Percentiles rank a stretch among this genome's conserved stretches.
phyloP scores from a whole-genome alignment of 495 filamentous ascomycete species.

The Rhypophila decipiens region DNA sequence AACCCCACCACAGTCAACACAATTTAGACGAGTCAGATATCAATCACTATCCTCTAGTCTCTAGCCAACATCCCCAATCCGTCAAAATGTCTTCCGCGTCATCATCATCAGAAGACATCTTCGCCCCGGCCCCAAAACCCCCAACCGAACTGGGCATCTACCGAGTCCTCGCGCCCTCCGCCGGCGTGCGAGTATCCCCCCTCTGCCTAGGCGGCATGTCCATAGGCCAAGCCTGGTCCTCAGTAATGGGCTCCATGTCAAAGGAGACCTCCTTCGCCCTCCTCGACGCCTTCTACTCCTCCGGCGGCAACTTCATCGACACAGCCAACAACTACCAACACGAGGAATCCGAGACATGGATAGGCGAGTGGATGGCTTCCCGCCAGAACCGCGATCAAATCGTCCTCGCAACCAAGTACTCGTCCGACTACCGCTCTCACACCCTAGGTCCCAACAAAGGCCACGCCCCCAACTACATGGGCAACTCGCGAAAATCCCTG shows the following conservation, averaged over 20 bases:
- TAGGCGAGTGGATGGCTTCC: conserved; percentile 62
- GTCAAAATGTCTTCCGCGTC: background rate
- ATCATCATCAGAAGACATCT: too few relatives aligned
- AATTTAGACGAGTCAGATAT: too few relatives aligned
- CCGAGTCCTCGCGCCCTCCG: conserved; percentile 51
- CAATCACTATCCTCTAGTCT: too few relatives aligned
- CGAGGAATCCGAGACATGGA: conserved; percentile 53
- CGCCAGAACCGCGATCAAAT: conserved; percentile 51
- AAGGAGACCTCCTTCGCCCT: conserved; percentile 36
- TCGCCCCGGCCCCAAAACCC: conserved; percentile 37
- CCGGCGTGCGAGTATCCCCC: conserved; percentile 55
- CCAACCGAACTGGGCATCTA: conserved; percentile 48
- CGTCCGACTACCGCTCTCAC: conserved; percentile 19
- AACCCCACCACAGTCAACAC: too few relatives aligned
- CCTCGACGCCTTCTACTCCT: conserved; percentile 48
- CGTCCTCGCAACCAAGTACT: conserved; percentile 60
- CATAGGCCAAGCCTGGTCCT: conserved; percentile 48
- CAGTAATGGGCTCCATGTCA: conserved; percentile 11
- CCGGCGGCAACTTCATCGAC: conserved; percentile 66
- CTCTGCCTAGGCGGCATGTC: conserved; percentile 58
- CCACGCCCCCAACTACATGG: conserved; percentile 45
- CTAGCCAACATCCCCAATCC: background rate
- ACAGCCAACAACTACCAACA: conserved; percentile 59
- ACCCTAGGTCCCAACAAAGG: conserved; percentile 12
- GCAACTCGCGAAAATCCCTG: conserved; percentile 50